Percentiles rank a stretch among this genome's conserved stretches.
Conservation (phyloP, 225 moss, liverwort and hornwort species). For the Pseudisothecium myosuroides region DNA sequence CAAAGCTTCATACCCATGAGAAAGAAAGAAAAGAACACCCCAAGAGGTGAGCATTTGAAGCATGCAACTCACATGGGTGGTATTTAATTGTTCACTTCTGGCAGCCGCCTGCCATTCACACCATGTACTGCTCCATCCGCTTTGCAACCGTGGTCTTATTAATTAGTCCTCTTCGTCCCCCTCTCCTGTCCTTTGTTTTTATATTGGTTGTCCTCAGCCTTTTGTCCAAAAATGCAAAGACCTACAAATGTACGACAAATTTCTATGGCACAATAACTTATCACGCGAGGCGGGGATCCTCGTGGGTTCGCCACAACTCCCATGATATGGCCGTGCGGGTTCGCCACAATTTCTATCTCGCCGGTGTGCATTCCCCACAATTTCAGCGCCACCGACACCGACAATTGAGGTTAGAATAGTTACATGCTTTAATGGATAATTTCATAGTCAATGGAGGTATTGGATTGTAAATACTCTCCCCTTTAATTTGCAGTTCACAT, state of each 20-base stretch:
- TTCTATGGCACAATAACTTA: too few species aligned
- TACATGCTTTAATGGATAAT: neutral
- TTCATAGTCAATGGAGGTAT: neutral
- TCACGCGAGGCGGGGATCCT: neutral
- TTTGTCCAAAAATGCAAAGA: neutral
- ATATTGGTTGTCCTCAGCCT: neutral
- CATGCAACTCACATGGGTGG: neutral
- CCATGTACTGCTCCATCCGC: neutral
- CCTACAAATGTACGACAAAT: neutral
- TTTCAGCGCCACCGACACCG: neutral
- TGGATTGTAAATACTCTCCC: neutral
- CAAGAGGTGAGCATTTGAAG: neutral
- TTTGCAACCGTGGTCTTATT: neutral
- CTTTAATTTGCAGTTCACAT: neutral
- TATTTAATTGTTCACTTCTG: neutral
- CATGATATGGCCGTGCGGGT: neutral
- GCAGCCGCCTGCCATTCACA: neutral
- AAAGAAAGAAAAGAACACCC: too few species aligned
- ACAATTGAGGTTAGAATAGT: neutral
- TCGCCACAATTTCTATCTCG: neutral
- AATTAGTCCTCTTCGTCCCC: neutral
- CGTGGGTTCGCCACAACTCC: neutral
- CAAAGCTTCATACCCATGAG: neutral
- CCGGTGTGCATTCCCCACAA: neutral
- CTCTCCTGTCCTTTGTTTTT: neutral